A percentile compares a stretch with the other conserved stretches of the same genome.
These are phyloP conservation scores for Penicillium decumbens DNA, from an alignment of 2,329 filamentous ascomycete species.

Conservation along the genomic window DNA sequence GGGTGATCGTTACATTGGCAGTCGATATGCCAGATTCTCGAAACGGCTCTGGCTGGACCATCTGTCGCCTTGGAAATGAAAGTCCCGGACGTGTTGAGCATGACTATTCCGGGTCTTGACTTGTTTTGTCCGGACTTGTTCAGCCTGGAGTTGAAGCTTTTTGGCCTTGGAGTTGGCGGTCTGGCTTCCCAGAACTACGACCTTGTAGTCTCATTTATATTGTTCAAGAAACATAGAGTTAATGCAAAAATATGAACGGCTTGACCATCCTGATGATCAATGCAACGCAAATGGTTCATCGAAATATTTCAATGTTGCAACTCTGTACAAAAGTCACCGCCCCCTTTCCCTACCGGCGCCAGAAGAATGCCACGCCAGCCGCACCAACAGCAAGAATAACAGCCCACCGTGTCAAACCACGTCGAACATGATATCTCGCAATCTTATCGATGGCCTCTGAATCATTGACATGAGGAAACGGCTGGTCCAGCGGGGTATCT, in stretches of 20 bases:
- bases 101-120: no score
- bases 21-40: no score
- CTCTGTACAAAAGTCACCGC: not conserved
- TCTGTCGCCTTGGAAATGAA: no score
- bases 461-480: slow-evolving; percentile 42
- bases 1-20: no score
- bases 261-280: not conserved
- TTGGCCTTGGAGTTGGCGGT: no score
- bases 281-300: not conserved
- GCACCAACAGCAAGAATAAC: slow-evolving; percentile 19
- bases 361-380: slow-evolving; percentile 6
- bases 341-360: not conserved
- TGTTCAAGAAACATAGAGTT: not conserved
- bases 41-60: no score
- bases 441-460: slow-evolving; percentile 18
- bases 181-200: no score
- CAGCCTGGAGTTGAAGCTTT: no score
- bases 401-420: slow-evolving; percentile 29
- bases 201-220: no score
- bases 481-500: slow-evolving; percentile 31
- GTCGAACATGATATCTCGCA: slow-evolving; percentile 21
- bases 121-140: no score
- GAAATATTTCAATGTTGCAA: not conserved
- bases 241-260: not conserved
- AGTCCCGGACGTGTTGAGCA: no score